Conservation (phyloP, 768 basidiomycete genomes). For the Psilocybe subaeruginosa region DNA sequence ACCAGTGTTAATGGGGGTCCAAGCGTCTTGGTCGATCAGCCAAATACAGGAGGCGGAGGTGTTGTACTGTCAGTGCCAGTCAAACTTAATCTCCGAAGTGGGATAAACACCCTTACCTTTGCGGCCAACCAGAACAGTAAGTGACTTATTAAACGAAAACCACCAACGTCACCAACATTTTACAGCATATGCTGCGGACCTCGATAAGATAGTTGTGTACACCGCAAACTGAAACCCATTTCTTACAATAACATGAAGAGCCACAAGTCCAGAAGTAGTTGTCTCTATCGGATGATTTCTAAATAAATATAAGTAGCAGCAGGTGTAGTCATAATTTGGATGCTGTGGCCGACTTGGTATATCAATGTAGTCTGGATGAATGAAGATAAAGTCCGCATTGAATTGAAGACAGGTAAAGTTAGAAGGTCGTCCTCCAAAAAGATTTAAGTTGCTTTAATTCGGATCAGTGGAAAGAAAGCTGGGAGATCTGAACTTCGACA, state of each 20-base stretch:
- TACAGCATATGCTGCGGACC: conserved; percentile 59
- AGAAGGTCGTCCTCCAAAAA: not conserved
- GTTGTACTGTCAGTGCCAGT: conserved; percentile 61
- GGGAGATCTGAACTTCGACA: not conserved
- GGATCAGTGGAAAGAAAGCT: conserved; percentile 24
- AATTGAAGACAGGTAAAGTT: not conserved
- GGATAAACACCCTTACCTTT: conserved; percentile 55
- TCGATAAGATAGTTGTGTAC: conserved; percentile 66
- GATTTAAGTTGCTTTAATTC: conserved; percentile 62
- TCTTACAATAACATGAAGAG: not conserved
- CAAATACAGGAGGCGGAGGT: conserved; percentile 56
- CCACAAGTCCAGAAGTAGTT: not conserved
- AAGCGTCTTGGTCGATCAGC: conserved; percentile 55
- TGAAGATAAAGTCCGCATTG: not conserved
- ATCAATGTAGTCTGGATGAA: not conserved
- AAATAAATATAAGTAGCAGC: not conserved
- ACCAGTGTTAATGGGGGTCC: conserved; percentile 61
- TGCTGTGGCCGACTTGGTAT: not conserved
- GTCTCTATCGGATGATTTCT: not conserved
- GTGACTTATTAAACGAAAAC: conserved; percentile 16
- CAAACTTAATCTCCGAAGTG: conserved; percentile 49
- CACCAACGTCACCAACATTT: not conserved
- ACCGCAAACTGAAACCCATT: conserved; percentile 32
- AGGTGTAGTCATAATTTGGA: not conserved
- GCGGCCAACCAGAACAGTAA: conserved; percentile 52